Percentiles rank a stretch among this genome's conserved stretches.
These are phyloP conservation scores for Achlya hypogyna DNA, from an alignment of 352 stramenopile genomes.

Conservation along the genomic window DNA sequence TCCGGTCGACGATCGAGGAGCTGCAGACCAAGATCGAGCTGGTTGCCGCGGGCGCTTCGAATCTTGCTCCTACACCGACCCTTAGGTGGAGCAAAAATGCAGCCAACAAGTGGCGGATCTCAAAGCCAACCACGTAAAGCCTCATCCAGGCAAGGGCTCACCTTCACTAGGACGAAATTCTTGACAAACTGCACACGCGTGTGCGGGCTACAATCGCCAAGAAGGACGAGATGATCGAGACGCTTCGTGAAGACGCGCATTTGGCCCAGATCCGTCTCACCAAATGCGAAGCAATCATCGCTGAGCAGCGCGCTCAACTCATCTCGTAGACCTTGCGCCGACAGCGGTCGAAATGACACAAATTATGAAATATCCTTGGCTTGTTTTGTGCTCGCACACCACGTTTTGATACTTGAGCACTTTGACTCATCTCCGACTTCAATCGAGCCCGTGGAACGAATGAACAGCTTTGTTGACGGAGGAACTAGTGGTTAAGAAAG, in stretches of 20 bases:
- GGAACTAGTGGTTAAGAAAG: no score
- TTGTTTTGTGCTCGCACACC: no score
- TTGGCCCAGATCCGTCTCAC: slow-evolving; percentile 63
- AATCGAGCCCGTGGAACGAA: no score
- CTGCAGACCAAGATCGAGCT: neutral
- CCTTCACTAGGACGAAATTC: slow-evolving; percentile 49
- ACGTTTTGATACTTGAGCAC: no score
- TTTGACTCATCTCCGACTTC: no score
- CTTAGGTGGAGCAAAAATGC: slow-evolving; percentile 5
- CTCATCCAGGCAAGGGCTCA: no score
- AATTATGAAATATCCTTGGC: no score
- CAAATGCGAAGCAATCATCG: slow-evolving; percentile 63
- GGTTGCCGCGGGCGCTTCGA: neutral
- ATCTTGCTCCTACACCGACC: neutral
- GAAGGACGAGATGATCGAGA: slow-evolving; percentile 58
- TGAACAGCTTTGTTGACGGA: no score
- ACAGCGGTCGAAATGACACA: no score
- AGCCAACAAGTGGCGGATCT: neutral
- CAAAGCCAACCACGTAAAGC: slow-evolving; percentile 2
- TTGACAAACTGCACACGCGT: slow-evolving; percentile 57
- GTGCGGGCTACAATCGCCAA: slow-evolving; percentile 52
- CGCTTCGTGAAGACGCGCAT: slow-evolving; percentile 58
- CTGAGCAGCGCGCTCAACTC: slow-evolving; percentile 61
- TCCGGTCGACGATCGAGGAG: neutral
- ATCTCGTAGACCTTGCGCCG: neutral